Evolutionary conservation across 805 yeast genomes (phyloP).

Genomic region (Kuraishia floccosa): DNA sequence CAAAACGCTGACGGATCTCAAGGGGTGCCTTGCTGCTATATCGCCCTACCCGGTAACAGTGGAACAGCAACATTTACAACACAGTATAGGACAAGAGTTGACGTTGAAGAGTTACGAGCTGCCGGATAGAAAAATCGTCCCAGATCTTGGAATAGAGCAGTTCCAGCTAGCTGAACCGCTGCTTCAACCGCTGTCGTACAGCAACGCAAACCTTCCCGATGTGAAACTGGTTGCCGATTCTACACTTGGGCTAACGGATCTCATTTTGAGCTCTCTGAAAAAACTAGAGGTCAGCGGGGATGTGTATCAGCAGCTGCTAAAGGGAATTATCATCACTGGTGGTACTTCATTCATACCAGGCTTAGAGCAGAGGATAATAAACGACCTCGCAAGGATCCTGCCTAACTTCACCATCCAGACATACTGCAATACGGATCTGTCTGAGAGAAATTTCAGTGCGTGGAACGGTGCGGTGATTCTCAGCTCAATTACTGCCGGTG

Average conservation of each 20-base stretch:
- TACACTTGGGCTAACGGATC: conserved; percentile 37
- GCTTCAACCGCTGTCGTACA: conserved; percentile 50
- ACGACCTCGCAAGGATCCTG: conserved; percentile 42
- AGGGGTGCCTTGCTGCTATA: conserved; percentile 18
- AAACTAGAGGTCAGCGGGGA: conserved; percentile 32
- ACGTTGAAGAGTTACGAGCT: conserved; percentile 40
- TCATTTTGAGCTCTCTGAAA: conserved; percentile 31
- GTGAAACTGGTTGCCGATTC: conserved; percentile 34
- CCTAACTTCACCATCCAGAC: conserved; percentile 36
- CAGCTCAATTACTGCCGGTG: conserved; percentile 38
- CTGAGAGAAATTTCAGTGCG: conserved; percentile 46
- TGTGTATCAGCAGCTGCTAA: conserved; percentile 24
- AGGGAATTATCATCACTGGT: conserved; percentile 49
- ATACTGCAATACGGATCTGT: conserved; percentile 24
- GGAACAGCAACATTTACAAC: conserved; percentile 11
- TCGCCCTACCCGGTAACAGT: conserved; percentile 17
- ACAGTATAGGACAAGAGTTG: conserved; percentile 19
- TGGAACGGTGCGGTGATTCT: conserved; percentile 72
- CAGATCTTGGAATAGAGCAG: conserved; percentile 39
- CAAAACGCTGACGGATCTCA: conserved; percentile 36
- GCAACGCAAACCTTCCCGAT: conserved; percentile 23
- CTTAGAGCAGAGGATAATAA: conserved; percentile 39
- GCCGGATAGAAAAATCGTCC: conserved; percentile 38
- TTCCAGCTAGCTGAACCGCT: conserved; percentile 52
- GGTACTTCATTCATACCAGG: conserved; percentile 46